Evolutionary conservation across 1,284 basidiomycete species (phyloP), one percentile per base, ranked within the genome.

Genomic region (Peniophora sp.): DNA sequence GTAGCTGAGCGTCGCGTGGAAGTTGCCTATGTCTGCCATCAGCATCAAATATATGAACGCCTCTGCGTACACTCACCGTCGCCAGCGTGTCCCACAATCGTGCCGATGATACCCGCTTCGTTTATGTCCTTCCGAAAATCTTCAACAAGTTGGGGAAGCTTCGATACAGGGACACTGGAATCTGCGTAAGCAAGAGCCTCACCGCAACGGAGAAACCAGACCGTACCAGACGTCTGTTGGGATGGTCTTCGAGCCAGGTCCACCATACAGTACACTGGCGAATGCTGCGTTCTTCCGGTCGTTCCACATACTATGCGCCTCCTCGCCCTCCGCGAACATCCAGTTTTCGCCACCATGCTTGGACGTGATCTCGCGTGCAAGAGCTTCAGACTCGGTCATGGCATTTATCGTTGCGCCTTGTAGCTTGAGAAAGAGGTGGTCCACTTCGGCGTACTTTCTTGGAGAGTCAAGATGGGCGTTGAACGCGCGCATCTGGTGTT

Each of bases 361-460:
- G 59, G 76, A 71, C 3, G 80, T 66, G 49, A 92, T 74, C 23
- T 68, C 64, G 55, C 78, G 64, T 37, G 83, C 83, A 10, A 80
- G 72, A 18, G 70, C 70, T 1, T 84, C 80, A 0, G 84, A 81
- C 57, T 90, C 84, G 10, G 73, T 62, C 54, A 91, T 76, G 3
- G 85, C 73, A 3, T 70, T 70, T 2, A 73, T 64, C 1, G 83
- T 78, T 23, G 77, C 73, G 3, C 88, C 90, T 64, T 92, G 89
- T 61, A 95, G 84, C 66, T 95, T 95, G 76, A 95, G 85, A 73
- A 92, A 93, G 14, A 95, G 73, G 27, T 79, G 80, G 61, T 92
- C 88, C 47, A 74, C 74, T 55, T 83, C 83, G 0, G 80, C 79
- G 70, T 83, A 92, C 53, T 74, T 75, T 22, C 74, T 78, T 9